Evolutionary conservation across 2,329 filamentous ascomycete genomes (phyloP).

Genomic region (Tolypocladium tropicale): DNA sequence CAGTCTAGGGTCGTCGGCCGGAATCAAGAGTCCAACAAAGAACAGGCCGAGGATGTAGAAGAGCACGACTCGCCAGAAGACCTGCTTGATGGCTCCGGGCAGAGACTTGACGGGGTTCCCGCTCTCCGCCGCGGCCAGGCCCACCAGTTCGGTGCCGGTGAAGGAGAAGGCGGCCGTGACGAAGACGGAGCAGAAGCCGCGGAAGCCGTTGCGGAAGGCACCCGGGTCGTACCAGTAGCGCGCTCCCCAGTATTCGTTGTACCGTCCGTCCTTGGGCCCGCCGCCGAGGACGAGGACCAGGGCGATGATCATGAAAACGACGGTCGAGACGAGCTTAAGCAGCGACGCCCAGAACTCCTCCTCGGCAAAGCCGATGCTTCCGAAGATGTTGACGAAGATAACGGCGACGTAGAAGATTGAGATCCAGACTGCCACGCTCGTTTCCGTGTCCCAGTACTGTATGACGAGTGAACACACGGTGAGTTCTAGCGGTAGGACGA

Average conservation of each 20-base stretch:
- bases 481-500: slow-evolving; percentile 39
- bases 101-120: slow-evolving; percentile 58
- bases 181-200: slow-evolving; percentile 58
- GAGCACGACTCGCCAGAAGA: slow-evolving; percentile 42
- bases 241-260: slow-evolving; percentile 32
- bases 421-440: slow-evolving; percentile 41
- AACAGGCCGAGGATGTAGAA: slow-evolving; percentile 41
- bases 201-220: slow-evolving; percentile 58
- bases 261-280: slow-evolving; percentile 34
- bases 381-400: slow-evolving; percentile 42
- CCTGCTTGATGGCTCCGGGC: slow-evolving; percentile 72
- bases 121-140: slow-evolving; percentile 60
- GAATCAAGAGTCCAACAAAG: slow-evolving; percentile 35
- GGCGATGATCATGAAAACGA: slow-evolving; percentile 53
- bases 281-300: slow-evolving; percentile 48
- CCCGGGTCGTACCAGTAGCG: slow-evolving; percentile 32
- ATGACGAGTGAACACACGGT: slow-evolving; percentile 41
- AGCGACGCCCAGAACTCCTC: slow-evolving; percentile 46
- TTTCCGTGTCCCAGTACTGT: slow-evolving; percentile 37
- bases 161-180: slow-evolving; percentile 62
- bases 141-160: slow-evolving; percentile 58
- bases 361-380: slow-evolving; percentile 40
- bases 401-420: slow-evolving; percentile 40
- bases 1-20: slow-evolving; percentile 31
- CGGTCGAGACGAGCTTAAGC: slow-evolving; percentile 45